Conservation (phyloP, 805 yeast genomes). For the Zygosaccharomyces pseudorouxii region DNA sequence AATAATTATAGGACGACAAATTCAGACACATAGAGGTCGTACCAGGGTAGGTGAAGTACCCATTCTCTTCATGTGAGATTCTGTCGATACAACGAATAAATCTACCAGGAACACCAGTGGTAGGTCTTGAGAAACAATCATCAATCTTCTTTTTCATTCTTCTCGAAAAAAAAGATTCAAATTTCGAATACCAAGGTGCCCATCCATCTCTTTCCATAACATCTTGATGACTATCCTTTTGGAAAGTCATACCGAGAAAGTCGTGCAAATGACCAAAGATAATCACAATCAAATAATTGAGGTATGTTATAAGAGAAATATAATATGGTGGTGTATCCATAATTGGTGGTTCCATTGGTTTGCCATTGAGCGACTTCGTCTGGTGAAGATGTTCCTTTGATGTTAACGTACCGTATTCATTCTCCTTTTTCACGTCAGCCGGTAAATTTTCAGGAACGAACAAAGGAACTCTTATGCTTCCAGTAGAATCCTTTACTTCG, state of each 20-base stretch:
- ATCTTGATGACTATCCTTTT: conserved; percentile 58
- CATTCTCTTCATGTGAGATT: conserved; percentile 57
- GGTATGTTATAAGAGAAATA: conserved; percentile 73
- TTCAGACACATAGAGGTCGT: conserved; percentile 73
- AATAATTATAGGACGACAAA: conserved; percentile 84
- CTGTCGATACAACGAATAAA: conserved; percentile 78
- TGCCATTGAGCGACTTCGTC: conserved; percentile 51
- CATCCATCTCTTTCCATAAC: conserved; percentile 78
- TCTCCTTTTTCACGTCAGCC: conserved; percentile 42
- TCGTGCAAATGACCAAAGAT: conserved; percentile 89
- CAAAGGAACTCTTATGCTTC: conserved; percentile 33
- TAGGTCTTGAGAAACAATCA: conserved; percentile 93
- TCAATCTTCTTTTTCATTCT: conserved; percentile 86
- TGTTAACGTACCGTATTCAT: conserved; percentile 70
- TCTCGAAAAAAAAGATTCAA: conserved; percentile 90
- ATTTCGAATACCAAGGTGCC: conserved; percentile 93
- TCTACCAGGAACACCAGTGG: conserved; percentile 98
- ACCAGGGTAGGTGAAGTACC: conserved; percentile 70
- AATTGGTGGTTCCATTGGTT: conserved; percentile 56
- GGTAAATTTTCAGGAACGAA: conserved; percentile 35
- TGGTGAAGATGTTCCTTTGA: conserved; percentile 60
- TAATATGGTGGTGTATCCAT: conserved; percentile 83
- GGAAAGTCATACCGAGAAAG: conserved; percentile 73
- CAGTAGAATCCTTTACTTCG: neutral
- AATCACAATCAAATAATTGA: conserved; percentile 78